Evolutionary conservation across 805 yeast species (phyloP).

Genomic region (Candida glaebosa): DNA sequence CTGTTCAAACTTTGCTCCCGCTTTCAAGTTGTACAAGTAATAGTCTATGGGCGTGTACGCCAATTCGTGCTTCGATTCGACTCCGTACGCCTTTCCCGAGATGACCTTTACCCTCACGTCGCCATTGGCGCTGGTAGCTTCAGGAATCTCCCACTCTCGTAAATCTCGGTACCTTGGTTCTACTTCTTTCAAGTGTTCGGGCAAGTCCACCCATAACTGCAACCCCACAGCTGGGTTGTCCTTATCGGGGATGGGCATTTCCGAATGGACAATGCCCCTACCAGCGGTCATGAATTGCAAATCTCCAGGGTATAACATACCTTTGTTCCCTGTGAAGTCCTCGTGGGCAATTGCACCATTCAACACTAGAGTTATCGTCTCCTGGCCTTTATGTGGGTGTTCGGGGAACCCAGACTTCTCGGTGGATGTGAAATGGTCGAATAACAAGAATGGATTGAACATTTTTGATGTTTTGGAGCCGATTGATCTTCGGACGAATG

Average conservation of each 20-base stretch:
- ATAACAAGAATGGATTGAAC: constrained; percentile 75
- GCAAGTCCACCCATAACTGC: constrained; percentile 86
- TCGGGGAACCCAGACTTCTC: constrained; percentile 59
- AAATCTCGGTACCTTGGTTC: constrained; percentile 78
- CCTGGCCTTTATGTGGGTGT: constrained; percentile 36
- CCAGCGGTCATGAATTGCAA: constrained; percentile 93
- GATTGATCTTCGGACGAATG: constrained; percentile 72
- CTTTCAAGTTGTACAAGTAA: constrained; percentile 59
- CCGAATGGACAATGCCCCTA: constrained; percentile 77
- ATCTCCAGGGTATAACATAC: constrained; percentile 74
- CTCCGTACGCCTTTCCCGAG: constrained; percentile 72
- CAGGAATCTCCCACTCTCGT: constrained; percentile 64
- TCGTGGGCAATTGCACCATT: constrained; percentile 35
- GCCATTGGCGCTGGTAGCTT: constrained; percentile 56
- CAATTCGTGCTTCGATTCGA: constrained; percentile 64
- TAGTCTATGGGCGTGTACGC: constrained; percentile 79
- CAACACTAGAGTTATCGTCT: constrained; percentile 28
- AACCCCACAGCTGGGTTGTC: constrained; percentile 55
- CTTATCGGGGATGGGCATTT: constrained; percentile 66
- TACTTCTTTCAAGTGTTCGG: constrained; percentile 54
- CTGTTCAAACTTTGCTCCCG: constrained; percentile 66
- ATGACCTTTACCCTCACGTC: constrained; percentile 65
- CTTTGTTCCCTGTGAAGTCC: constrained; percentile 79
- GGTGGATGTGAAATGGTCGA: constrained; percentile 58
- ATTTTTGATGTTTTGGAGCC: constrained; percentile 65